Conservation (phyloP, 2,329 filamentous ascomycete species). For the Leptographium lundbergii region DNA sequence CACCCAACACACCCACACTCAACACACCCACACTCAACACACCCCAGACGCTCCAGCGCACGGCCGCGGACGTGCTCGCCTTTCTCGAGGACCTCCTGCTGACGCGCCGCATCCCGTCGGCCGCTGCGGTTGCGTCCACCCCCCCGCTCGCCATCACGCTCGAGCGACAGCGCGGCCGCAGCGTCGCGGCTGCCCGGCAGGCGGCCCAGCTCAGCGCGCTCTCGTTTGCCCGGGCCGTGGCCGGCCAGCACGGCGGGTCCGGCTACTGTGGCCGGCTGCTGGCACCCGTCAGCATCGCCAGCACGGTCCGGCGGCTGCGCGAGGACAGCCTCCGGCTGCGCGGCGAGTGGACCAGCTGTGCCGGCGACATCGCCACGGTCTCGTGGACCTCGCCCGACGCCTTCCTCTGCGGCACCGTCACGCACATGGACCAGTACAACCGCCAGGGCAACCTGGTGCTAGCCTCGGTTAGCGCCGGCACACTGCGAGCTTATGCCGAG, state of each 20-base stretch:
- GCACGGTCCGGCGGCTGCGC: constrained; percentile 27
- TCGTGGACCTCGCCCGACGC: constrained; percentile 41
- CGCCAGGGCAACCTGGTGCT: constrained; percentile 49
- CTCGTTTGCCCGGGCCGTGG: constrained; percentile 35
- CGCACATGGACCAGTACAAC: constrained; percentile 55
- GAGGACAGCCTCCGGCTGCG: constrained; percentile 40
- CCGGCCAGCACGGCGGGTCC: constrained; percentile 23
- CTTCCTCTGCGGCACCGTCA: constrained; percentile 49
- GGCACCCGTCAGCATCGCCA: constrained; percentile 30
- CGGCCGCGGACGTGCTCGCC: constrained; percentile 22
- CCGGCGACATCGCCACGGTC: constrained; percentile 47
- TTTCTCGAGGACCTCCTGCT: constrained; percentile 24
- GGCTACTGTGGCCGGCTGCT: constrained; percentile 13
- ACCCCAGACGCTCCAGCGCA: neutral
- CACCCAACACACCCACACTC: no score
- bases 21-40: no score
- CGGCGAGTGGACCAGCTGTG: constrained; percentile 46
- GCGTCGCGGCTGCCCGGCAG: constrained; percentile 16
- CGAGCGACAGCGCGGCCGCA: neutral
- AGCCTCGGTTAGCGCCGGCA: constrained; percentile 32
- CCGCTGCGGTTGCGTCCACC: neutral
- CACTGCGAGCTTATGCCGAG: constrained; percentile 38
- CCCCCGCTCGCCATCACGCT: constrained; percentile 19
- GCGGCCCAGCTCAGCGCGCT: constrained; percentile 25
- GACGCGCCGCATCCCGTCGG: constrained; percentile 6